Base-by-base conservation (phyloP, 139 green algal genomes). In the Parachlorella kessleri region DNA sequence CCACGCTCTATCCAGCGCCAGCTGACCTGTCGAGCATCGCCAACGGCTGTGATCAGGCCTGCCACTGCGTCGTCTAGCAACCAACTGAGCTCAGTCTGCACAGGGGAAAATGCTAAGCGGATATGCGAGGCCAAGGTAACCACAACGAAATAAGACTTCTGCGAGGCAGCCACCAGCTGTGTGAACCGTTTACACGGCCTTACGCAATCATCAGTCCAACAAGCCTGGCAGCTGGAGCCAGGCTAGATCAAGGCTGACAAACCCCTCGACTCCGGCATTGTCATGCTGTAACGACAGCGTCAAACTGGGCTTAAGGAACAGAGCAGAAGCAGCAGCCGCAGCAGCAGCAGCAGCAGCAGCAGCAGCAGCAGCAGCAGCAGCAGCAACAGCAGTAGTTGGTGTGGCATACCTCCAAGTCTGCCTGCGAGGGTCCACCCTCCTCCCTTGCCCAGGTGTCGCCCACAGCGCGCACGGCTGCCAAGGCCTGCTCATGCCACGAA, bases 51-150 rank as follows among this genome's bases (percentile, higher is more conserved):
- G 1, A 32, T 33, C 53, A 80, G 32, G 6, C 48, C 84, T 21
- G 80, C 81, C 32, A 93, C 75, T 14, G 81, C 72, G 53, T 95
- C 91, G 41, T 95, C 91, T 68, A 95, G 81, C 55, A 94, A 83
- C 91, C 91, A 95, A 28, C 75, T 76, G 8, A 95, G 76, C 82
- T 95, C 91, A 8, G 73, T 77, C 82, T 94, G 86, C 21, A 70
- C 0, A 24, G 36, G 35, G 38, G 3, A 55, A 5, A 7, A 38
- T 53, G 53, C 26, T n/a, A n/a, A n/a, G n/a, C n/a, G n/a, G n/a
- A n/a, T n/a, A n/a, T n/a, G n/a, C n/a, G n/a, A n/a, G n/a, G n/a
- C n/a, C n/a, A 55, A 38, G 8, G 30, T 24, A 26, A 71, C 6
- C 67, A n/a, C 48, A 53, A 33, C 24, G 21, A 33, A 76, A 76